phyloP scores from a whole-genome alignment of 495 filamentous ascomycete species.

The Neurospora terricola region DNA sequence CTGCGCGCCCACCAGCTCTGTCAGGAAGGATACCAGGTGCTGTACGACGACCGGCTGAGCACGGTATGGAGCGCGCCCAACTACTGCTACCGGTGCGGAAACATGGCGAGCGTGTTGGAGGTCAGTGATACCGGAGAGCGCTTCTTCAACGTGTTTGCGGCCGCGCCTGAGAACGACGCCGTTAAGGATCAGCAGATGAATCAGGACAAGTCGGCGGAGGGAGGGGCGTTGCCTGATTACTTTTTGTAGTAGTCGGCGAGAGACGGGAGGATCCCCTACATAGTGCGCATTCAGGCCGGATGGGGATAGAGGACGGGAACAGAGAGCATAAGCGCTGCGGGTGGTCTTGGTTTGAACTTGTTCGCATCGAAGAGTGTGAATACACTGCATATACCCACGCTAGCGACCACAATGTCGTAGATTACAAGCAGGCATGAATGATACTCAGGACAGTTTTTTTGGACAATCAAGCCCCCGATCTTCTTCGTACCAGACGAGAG shows the following conservation, averaged over 20 bases:
- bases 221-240: conserved; percentile 44
- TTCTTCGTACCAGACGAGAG: not conserved
- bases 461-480: not conserved
- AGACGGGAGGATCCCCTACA: not conserved
- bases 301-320: not conserved
- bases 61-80: conserved; percentile 98
- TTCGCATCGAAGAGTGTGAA: not conserved
- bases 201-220: conserved; percentile 34
- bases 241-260: conserved; percentile 31
- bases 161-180: conserved; percentile 89
- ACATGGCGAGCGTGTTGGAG: conserved; percentile 93
- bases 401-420: not conserved
- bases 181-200: conserved; percentile 43
- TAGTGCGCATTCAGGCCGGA: not conserved
- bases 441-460: not conserved
- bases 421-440: not conserved
- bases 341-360: not conserved
- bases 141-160: conserved; percentile 95
- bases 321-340: not conserved
- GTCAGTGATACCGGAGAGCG: conserved; percentile 85
- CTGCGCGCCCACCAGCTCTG: conserved; percentile 93
- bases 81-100: conserved; percentile 94
- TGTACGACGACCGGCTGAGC: conserved; percentile 88
- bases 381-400: not conserved
- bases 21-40: conserved; percentile 91